These are phyloP conservation scores for Fonsecaea erecta DNA, from an alignment of 2,329 filamentous ascomycete species.

Conservation along the genomic window DNA sequence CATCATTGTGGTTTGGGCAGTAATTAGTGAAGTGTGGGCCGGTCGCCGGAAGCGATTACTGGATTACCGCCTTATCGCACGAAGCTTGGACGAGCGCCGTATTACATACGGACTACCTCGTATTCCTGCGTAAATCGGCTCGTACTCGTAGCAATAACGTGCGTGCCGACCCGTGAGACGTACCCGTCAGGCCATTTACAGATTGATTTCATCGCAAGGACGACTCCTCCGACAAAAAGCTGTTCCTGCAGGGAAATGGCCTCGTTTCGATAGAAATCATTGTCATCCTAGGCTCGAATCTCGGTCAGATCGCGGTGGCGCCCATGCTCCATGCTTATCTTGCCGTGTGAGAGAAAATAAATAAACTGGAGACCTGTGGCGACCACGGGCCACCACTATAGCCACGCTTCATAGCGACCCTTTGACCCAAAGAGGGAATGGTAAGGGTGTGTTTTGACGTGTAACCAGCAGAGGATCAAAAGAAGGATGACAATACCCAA, in stretches of 20 bases:
- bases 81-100: not conserved
- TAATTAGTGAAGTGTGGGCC: not conserved
- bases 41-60: not conserved
- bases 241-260: not conserved
- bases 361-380: not conserved
- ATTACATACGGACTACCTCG: too few relatives aligned
- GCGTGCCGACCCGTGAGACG: conserved; percentile 1
- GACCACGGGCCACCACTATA: not conserved
- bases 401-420: not conserved
- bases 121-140: too few relatives aligned
- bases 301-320: not conserved
- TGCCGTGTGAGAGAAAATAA: not conserved
- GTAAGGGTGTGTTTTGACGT: not conserved
- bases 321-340: not conserved
- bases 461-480: not conserved
- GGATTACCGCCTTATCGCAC: not conserved
- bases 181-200: not conserved
- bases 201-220: not conserved
- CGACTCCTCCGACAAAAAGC: not conserved
- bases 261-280: not conserved
- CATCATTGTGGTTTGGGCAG: not conserved
- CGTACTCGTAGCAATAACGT: not conserved
- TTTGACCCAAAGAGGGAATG: not conserved
- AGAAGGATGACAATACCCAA: not conserved
- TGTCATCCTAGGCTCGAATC: not conserved